Base-by-base conservation (phyloP, 345 rosid genomes). In the Citrus hindsii region DNA sequence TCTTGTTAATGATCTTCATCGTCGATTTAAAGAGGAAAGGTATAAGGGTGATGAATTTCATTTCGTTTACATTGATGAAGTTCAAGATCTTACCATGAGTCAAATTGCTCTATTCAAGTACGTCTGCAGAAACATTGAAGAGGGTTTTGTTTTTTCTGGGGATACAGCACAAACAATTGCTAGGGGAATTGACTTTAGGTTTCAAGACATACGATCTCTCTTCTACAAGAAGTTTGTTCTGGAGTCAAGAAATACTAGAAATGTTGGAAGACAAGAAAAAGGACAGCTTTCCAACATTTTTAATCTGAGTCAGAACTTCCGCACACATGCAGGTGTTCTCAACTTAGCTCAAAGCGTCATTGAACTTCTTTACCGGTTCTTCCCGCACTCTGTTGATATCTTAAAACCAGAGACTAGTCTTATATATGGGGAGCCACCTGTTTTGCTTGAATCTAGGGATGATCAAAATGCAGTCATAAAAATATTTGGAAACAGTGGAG, bases 21-120 rank as follows among this genome's bases (percentile, higher is more conserved):
- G 7, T 37, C 87, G 94, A 27, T 77, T 90, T 68, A 70, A 67
- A 37, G 25, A 4, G 9, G 77, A 71, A 73, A 74, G 35, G 14
- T 83, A 83, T 63, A 65, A 25, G n/a, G 89, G 85, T 32, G 85
- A 85, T 2, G 4, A 46, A 7, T 77, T 90, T 80, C 80, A 87
- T 68, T 90, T 84, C 79, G 89, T 90, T 48, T 90, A 88, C 61
- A 77, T 90, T 19, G 93, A 90, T 73, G 90, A 90, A 73, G 93
- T 90, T 59, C 93, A 90, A 70, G 93, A 90, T 83, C 89, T 88
- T 7, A 83, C 92, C 27, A 82, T 86, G 87, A 84, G 89, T 18
- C 92, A 90, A 67, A 80, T 88, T 80, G 84, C 86, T 9, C 87
- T 90, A 27, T 82, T 88, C 79, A 87, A 85, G 33, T 76, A 84